These are phyloP conservation scores for Lablab purpureus DNA, from an alignment of 306 rosid species.

Conservation along the genomic window DNA sequence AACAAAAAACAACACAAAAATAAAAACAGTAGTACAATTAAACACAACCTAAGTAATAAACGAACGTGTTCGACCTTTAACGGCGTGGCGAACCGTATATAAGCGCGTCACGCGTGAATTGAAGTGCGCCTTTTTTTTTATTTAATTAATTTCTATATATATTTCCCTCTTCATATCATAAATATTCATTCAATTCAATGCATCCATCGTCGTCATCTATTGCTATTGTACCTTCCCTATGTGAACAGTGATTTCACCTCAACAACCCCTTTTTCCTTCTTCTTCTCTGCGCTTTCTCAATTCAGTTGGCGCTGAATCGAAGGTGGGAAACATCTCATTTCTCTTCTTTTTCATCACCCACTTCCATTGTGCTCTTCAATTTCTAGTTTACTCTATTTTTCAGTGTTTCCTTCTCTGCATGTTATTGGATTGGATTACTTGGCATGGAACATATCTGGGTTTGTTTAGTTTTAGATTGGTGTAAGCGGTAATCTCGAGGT, in stretches of 20 bases:
- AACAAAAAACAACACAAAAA: conserved; percentile 21
- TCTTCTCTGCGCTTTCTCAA: conserved; percentile 12
- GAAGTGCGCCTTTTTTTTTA: conserved; percentile 23
- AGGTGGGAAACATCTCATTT: conserved; percentile 39
- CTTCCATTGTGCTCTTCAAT: conserved; percentile 15
- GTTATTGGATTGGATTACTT: conserved; percentile 44
- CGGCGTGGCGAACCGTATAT: conserved; percentile 53
- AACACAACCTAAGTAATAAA: background rate
- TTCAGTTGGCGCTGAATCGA: conserved; percentile 42
- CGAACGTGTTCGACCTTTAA: conserved; percentile 42
- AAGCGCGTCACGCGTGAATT: conserved; percentile 42
- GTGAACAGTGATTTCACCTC: conserved; percentile 39
- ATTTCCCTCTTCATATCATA: conserved; percentile 19
- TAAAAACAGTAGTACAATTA: background rate
- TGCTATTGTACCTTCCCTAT: conserved; percentile 50
- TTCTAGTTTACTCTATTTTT: background rate
- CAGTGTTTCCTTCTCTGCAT: conserved; percentile 31
- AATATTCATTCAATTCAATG: conserved; percentile 45
- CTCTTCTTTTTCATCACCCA: background rate
- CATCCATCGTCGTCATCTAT: conserved; percentile 54
- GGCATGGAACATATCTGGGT: background rate
- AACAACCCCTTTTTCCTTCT: background rate
- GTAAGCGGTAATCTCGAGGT: conserved; percentile 16
- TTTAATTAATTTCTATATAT: background rate
- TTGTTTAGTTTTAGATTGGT: conserved; percentile 9